phyloP scores from a whole-genome alignment of 306 rosid species.

The Begonia fuchsioides region DNA sequence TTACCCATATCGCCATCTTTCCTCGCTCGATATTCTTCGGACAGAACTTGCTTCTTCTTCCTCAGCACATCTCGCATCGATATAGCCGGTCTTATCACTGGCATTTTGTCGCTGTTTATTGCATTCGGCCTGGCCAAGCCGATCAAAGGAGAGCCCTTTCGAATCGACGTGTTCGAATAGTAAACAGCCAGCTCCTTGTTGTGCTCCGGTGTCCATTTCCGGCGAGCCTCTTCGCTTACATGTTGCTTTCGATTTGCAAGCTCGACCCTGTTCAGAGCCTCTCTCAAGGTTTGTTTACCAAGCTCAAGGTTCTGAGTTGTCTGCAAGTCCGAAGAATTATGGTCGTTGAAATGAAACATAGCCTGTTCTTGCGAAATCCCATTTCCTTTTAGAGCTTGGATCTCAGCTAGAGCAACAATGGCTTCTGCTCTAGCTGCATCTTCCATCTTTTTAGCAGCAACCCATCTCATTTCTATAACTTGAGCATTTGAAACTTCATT shows the following conservation, averaged over 20 bases:
- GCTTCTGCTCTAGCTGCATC: slow-evolving; percentile 86
- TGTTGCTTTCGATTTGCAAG: slow-evolving; percentile 59
- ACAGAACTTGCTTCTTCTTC: slow-evolving; percentile 59
- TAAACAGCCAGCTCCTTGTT: slow-evolving; percentile 18
- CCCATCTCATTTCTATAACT: slow-evolving; percentile 51
- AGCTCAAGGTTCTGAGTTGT: slow-evolving; percentile 61
- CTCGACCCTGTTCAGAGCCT: slow-evolving; percentile 72
- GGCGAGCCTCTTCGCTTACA: slow-evolving; percentile 57
- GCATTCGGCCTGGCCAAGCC: slow-evolving; percentile 16
- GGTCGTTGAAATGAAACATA: slow-evolving; percentile 38
- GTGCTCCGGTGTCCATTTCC: slow-evolving; percentile 50
- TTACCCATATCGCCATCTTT: slow-evolving; percentile 34
- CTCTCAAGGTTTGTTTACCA: slow-evolving; percentile 54
- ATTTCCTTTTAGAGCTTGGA: slow-evolving; percentile 33
- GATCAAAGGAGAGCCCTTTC: slow-evolving; percentile 20
- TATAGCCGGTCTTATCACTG: slow-evolving; percentile 34
- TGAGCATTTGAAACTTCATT: slow-evolving; percentile 23
- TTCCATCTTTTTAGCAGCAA: slow-evolving; percentile 90
- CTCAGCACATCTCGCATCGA: slow-evolving; percentile 87
- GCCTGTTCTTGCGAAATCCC: slow-evolving; percentile 6
- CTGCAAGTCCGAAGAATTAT: slow-evolving; percentile 42
- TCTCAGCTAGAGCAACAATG: slow-evolving; percentile 76
- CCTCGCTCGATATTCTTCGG: slow-evolving; percentile 25
- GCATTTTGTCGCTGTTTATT: slow-evolving; percentile 28
- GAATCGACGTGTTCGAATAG: slow-evolving; percentile 21